Base-by-base conservation (phyloP, 495 filamentous ascomycete genomes). In the Chaetomium cochliodes region DNA sequence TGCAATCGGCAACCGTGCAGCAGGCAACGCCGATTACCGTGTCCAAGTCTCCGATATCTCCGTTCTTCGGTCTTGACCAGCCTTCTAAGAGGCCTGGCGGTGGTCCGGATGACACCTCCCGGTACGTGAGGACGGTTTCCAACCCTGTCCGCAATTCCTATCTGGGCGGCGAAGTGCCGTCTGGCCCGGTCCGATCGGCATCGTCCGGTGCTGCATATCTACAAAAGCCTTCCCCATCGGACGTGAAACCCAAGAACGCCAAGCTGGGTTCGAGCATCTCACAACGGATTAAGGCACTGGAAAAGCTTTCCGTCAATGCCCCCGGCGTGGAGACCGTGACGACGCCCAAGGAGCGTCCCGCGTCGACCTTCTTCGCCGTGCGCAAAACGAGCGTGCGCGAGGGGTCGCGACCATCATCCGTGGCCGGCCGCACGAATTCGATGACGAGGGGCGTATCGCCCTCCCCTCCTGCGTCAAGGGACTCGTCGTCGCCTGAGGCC, bases 181-280 rank as follows among this genome's bases (percentile, higher is more conserved):
- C 73, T 59, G 74, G 62, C 59, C 70, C 78, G 18, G 69, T 74
- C 2, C 71, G 83, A 58, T 82, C 82, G 37, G 77, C 79, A 13
- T 82, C 79, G 67, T 78, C 84, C 62, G 69, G 76, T 69, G 68
- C 76, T 69, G 68, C 79, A n/a, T 81, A 73, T 60, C 56, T 81
- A 58, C 81, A 83, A 59, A 77, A 72, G 33, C 74, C 79, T n/a
- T 78, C 78, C 20, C 68, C 76, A 22, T 70, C 77, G 22, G 79
- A 81, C 41, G 68, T 81, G 20, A 71, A 86, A 59, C 84, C 87
- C 2, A 92, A 90, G 78, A 92, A 89, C 73, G 82, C 86, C 74
- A 93, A 92, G 71, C 84, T 96, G 22, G 93, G 92, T 2, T 90
- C 89, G 28, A 91, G 91, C 46, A 96, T 97, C 69, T 93, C 91